Conservation (phyloP, 208 protist species). For the Perkinsela sp. region DNA sequence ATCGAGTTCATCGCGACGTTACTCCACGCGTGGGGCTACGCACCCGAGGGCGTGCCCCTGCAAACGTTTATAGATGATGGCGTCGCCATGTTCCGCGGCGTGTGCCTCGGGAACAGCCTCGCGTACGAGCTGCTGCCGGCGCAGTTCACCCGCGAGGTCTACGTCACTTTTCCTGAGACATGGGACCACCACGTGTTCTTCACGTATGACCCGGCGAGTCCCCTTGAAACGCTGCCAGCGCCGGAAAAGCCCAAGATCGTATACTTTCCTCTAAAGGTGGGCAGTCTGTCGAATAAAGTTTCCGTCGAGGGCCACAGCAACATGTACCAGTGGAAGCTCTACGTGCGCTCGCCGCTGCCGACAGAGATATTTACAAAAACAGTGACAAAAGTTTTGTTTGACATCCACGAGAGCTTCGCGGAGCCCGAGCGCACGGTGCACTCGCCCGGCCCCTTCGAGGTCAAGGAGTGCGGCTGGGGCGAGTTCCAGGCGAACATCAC, state of each 20-base stretch:
- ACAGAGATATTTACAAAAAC: background rate
- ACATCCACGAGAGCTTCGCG: background rate
- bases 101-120: background rate
- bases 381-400: background rate
- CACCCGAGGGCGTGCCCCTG: background rate
- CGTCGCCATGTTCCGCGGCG: background rate
- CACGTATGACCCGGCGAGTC: background rate
- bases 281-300: background rate
- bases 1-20: background rate
- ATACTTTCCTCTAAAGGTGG: background rate
- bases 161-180: background rate
- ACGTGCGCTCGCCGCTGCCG: background rate
- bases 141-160: background rate
- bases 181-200: background rate
- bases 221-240: background rate
- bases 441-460: constrained; percentile 20
- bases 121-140: background rate
- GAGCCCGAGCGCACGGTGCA: background rate
- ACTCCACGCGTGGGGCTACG: background rate
- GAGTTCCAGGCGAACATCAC: constrained; percentile 18
- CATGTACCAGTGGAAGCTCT: background rate
- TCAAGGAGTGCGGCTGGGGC: constrained; percentile 49
- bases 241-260: background rate
- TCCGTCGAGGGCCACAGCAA: background rate
- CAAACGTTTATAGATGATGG: background rate